Conservation (phyloP, 768 basidiomycete species). For the Lactarius tabidus region DNA sequence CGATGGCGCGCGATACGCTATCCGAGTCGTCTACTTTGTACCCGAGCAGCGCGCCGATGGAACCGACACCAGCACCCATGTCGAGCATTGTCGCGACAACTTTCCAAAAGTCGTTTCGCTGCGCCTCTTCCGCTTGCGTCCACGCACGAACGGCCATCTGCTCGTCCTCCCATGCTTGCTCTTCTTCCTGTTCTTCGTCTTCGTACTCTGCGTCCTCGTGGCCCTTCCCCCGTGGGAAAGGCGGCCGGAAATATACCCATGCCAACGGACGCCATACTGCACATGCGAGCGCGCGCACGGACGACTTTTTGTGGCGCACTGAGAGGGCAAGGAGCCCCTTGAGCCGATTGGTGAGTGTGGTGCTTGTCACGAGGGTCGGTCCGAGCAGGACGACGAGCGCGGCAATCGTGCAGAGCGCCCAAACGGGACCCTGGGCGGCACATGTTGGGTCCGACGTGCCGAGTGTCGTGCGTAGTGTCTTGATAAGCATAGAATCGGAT, state of each 20-base stretch:
- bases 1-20: constrained; percentile 43
- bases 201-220: constrained; percentile 31
- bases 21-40: constrained; percentile 34
- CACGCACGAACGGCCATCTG: constrained; percentile 21
- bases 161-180: constrained; percentile 26
- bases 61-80: constrained; percentile 54
- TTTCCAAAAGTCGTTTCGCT: constrained; percentile 42
- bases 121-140: constrained; percentile 23
- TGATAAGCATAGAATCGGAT: constrained; percentile 51
- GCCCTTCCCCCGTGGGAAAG: constrained; percentile 30
- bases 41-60: constrained; percentile 52
- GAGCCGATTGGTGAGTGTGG: constrained; percentile 43
- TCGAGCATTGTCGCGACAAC: constrained; percentile 51
- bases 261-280: constrained; percentile 61
- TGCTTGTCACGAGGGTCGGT: constrained; percentile 45
- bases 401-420: constrained; percentile 67
- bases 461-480: constrained; percentile 64
- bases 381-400: constrained; percentile 64
- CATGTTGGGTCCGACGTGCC: constrained; percentile 50
- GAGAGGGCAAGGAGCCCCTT: constrained; percentile 50
- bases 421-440: constrained; percentile 72
- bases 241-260: constrained; percentile 65
- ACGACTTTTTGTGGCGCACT: constrained; percentile 58
- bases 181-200: constrained; percentile 24
- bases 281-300: constrained; percentile 57